Base-by-base conservation (phyloP, 768 basidiomycete species). In the Kwoniella sp. region DNA sequence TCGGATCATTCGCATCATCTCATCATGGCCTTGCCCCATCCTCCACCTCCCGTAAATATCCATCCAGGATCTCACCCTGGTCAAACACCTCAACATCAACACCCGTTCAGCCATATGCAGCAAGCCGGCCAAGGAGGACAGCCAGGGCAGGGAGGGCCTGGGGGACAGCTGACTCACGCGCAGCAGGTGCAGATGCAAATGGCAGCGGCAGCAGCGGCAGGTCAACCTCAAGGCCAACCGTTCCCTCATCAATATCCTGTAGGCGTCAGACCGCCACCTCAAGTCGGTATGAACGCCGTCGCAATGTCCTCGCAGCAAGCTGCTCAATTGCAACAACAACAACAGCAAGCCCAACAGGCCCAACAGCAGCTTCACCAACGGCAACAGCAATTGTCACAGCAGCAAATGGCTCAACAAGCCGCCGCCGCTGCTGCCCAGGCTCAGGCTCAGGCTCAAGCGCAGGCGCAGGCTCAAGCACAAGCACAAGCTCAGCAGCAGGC, bases 21-120 rank as follows among this genome's bases (percentile, higher is more conserved):
- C 61, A 62, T 53, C 58, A 70, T 70, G 69, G 69, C 69, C 53
- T 55, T 70, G 41, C 66, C 69, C 55, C 69, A 70, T 67, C 69
- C 69, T 30, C 69, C 69, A 31, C 66, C 66, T 53, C 51, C 50
- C 13, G 37, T 30, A n/a, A 52, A 56, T 26, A 63, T 54, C 29
- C 51, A 54, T 52, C 29, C 61, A 4, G 61, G 55, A 38, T 45
- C 61, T 11, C 66, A 67, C 34, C 65, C 61, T 25, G 37, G 48
- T 31, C 66, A 63, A 50, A 55, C 58, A 28, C 61, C 55, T 0
- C 61, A 63, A 38, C 65, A 63, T 30, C 61, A 61, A 22, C 51
- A 60, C 22, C 34, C 56, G 13, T 53, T 58, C 30, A 55, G 60
- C 25, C 68, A 69, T 22, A 70, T 70, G 69, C 41, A 45, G 17